These are phyloP conservation scores for Candida oleophila DNA, from an alignment of 805 yeast genomes.

Conservation along the genomic window DNA sequence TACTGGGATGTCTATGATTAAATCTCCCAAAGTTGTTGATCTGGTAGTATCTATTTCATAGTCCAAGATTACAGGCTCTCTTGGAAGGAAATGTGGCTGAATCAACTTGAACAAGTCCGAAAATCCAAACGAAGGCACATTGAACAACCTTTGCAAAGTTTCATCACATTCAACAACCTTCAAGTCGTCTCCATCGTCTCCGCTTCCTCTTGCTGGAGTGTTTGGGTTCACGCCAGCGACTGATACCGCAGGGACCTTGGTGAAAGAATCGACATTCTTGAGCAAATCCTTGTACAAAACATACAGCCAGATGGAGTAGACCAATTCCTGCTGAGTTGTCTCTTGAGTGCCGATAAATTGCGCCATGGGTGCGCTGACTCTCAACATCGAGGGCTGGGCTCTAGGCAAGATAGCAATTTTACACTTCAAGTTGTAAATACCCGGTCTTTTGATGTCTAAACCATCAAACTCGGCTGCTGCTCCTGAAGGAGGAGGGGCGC, in stretches of 20 bases:
- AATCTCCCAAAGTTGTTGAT: conserved; percentile 78
- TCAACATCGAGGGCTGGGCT: conserved; percentile 66
- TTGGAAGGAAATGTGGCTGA: conserved; percentile 69
- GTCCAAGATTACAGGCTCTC: conserved; percentile 75
- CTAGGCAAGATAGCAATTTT: conserved; percentile 74
- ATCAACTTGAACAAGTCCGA: conserved; percentile 70
- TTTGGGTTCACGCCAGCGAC: conserved; percentile 17
- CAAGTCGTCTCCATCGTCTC: conserved; percentile 27
- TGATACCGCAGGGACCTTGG: conserved; percentile 40
- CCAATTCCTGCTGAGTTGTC: conserved; percentile 82
- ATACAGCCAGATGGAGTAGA: conserved; percentile 79
- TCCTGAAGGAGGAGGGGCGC: conserved; percentile 11
- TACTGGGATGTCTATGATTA: conserved; percentile 66
- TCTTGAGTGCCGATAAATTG: conserved; percentile 73
- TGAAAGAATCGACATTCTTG: conserved; percentile 25
- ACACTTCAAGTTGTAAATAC: conserved; percentile 54
- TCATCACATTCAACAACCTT: conserved; percentile 43
- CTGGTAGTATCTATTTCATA: conserved; percentile 75
- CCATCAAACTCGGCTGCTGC: conserved; percentile 66
- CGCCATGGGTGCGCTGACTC: conserved; percentile 63
- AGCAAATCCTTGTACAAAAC: conserved; percentile 62
- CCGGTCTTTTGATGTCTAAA: conserved; percentile 79
- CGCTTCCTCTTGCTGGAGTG: conserved; percentile 12
- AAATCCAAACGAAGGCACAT: conserved; percentile 57
- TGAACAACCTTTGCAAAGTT: conserved; percentile 44